A percentile compares a stretch with the other conserved stretches of the same genome.
Evolutionary conservation across 1,139 yeast genomes (phyloP).

Genomic region (Hyphopichia fennica): DNA sequence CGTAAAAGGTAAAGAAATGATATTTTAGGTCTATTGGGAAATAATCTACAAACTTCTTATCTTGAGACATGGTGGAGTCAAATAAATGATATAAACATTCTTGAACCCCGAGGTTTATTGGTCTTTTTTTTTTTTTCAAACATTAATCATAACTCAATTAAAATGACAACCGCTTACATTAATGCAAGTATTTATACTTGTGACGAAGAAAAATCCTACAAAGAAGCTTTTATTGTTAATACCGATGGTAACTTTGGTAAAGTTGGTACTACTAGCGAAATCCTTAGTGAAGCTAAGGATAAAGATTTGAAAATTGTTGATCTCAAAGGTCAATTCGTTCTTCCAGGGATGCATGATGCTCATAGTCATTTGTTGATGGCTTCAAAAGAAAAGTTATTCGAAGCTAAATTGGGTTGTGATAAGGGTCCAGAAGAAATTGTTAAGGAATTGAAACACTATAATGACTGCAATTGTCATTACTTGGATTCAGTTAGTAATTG

Average conservation of each 20-base stretch:
- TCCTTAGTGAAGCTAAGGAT: conserved; percentile 10
- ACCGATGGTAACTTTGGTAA: conserved; percentile 17
- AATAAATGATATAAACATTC: too few relatives aligned
- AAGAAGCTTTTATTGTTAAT: conserved; percentile 18
- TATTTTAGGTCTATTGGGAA: too few relatives aligned
- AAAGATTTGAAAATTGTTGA: conserved; percentile 13
- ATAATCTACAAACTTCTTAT: too few relatives aligned
- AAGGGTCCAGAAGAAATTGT: conserved; percentile 13
- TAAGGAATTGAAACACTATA: conserved; percentile 8
- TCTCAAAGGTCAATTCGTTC: conserved; percentile 18
- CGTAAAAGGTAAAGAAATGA: too few relatives aligned
- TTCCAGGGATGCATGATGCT: conserved; percentile 25
- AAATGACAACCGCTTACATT: conserved; percentile 18
- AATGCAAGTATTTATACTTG: conserved; percentile 18
- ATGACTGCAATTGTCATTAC: conserved; percentile 8
- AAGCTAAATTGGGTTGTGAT: conserved; percentile 12
- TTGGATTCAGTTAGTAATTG: conserved; percentile 15
- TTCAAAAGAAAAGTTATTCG: conserved; percentile 13
- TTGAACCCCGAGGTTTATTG: too few relatives aligned
- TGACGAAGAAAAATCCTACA: conserved; percentile 9
- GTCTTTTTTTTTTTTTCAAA: too few relatives aligned
- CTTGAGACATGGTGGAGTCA: too few relatives aligned
- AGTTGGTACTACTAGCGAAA: conserved; percentile 16
- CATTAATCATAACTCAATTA: background rate
- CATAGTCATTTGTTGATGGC: conserved; percentile 17